phyloP scores from a whole-genome alignment of 768 basidiomycete species.

The Arthromyces matolae region DNA sequence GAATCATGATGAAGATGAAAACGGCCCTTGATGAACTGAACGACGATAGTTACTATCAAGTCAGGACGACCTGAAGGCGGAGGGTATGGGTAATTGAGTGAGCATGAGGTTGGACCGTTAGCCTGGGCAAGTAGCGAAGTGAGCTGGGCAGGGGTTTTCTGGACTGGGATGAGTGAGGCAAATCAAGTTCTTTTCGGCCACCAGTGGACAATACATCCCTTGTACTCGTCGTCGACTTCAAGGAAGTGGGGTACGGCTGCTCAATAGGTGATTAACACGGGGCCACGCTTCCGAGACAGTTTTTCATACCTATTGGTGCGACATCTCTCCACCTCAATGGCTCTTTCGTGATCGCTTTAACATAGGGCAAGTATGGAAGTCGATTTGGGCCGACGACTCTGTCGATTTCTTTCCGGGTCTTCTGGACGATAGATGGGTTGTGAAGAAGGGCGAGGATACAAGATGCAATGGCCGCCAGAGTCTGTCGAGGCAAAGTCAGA shows the following conservation, averaged over 20 bases:
- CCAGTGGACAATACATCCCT: too few species aligned
- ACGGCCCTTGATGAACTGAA: too few species aligned
- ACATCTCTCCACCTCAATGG: slow-evolving; percentile 27
- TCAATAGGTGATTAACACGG: background rate
- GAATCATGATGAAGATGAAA: too few species aligned
- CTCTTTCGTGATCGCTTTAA: slow-evolving; percentile 32
- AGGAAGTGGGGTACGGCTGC: slow-evolving; percentile 30
- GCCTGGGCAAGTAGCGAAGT: too few species aligned
- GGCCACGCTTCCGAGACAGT: background rate
- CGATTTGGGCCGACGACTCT: slow-evolving; percentile 22
- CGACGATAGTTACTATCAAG: too few species aligned
- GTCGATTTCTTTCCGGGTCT: slow-evolving; percentile 32
- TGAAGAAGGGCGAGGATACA: slow-evolving; percentile 28
- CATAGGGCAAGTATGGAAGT: slow-evolving; percentile 31
- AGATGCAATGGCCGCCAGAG: slow-evolving; percentile 17
- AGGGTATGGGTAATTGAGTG: too few species aligned
- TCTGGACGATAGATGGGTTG: slow-evolving; percentile 24
- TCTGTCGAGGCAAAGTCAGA: slow-evolving; percentile 16
- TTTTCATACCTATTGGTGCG: slow-evolving; percentile 20
- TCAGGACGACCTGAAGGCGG: too few species aligned
- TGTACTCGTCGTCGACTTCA: slow-evolving; percentile 29
- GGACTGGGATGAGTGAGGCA: too few species aligned
- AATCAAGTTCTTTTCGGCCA: too few species aligned
- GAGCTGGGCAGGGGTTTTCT: too few species aligned
- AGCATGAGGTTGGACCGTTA: too few species aligned